Evolutionary conservation across 495 filamentous ascomycete species (phyloP), one percentile per base, ranked within the genome.

Genomic region (Patellaria atrata): DNA sequence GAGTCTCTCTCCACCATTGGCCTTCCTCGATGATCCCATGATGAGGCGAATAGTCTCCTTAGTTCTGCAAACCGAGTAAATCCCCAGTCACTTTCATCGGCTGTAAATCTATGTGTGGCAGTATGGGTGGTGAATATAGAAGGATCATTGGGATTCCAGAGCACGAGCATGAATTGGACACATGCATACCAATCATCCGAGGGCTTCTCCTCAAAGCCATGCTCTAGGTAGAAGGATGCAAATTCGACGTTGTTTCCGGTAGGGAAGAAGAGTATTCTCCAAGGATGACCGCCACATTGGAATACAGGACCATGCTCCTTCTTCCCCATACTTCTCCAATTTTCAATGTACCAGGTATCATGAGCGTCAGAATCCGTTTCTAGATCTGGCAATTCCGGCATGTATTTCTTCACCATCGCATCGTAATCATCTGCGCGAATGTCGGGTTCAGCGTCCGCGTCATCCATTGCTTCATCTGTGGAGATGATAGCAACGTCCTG

Each of bases 51-150:
- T 48, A 94, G 72, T 48, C 72, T 77, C 20, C 82, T 70, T 30
- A 91, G 59, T 47, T 94, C 86, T 14, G 77, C 73, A 52, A 94
- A 99, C 33, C 84, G 60, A 3, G 91, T 96, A 50, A 99, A 99
- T 1, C 89, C 89, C 89, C 89, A 99, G 47, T 99, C 89, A n/a
- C 82, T 82, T 59, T 99, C 89, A 14, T 94, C 87, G 25, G 75
- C 77, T 8, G 81, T 94, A 52, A 94, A 99, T 34, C 89, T 77
- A 49, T 99, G 89, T 38, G 83, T 82, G 3, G 76, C 76, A 4
- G 64, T 42, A 43, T 82, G 86, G 30, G 71, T 67, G 23, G 68
- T 59, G 50, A 74, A 78, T 38, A 94, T 70, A 18, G 72, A 68
- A 5, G 89, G 85, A 42, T 93, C 82, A 44, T 84, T 82, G 24